These are phyloP conservation scores for Xylaria grammica DNA, from an alignment of 495 filamentous ascomycete genomes.

Conservation along the genomic window DNA sequence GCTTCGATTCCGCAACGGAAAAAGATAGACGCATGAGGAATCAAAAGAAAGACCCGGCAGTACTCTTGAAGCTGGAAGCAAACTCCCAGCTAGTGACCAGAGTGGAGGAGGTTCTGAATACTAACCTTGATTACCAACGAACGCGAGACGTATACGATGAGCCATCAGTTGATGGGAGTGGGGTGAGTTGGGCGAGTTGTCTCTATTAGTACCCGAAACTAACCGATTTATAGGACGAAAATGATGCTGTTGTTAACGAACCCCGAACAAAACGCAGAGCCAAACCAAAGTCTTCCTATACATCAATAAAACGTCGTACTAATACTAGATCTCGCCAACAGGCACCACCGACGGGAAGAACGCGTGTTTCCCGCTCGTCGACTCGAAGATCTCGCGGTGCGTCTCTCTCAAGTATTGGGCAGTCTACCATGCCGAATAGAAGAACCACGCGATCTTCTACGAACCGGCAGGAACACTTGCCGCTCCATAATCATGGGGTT, in stretches of 20 bases:
- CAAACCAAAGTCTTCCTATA: constrained; percentile 20
- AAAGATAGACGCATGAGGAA: constrained; percentile 81
- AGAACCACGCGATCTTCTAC: constrained; percentile 26
- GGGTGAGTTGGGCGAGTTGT: constrained; percentile 41
- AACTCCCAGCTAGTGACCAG: constrained; percentile 72
- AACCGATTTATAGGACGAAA: constrained; percentile 27
- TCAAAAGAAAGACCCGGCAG: constrained; percentile 79
- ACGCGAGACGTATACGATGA: constrained; percentile 55
- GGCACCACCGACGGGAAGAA: neutral
- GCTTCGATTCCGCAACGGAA: constrained; percentile 83
- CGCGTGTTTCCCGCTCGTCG: constrained; percentile 18
- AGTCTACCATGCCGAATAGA: neutral
- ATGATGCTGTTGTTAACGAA: constrained; percentile 19
- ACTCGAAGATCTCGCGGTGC: constrained; percentile 1
- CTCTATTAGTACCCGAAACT: constrained; percentile 5
- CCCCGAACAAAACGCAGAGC: constrained; percentile 15
- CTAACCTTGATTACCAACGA: constrained; percentile 60
- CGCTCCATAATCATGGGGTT: constrained; percentile 33
- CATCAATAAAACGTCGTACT: constrained; percentile 9
- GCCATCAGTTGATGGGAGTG: constrained; percentile 52
- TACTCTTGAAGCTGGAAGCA: constrained; percentile 70
- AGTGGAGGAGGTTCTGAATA: constrained; percentile 70
- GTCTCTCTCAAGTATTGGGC: constrained; percentile 12
- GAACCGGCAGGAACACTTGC: constrained; percentile 25
- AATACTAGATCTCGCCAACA: constrained; percentile 17